A percentile compares a stretch with the other conserved stretches of the same genome.
Evolutionary conservation across 768 basidiomycete genomes (phyloP).

Genomic region (Lentinula detonsa): DNA sequence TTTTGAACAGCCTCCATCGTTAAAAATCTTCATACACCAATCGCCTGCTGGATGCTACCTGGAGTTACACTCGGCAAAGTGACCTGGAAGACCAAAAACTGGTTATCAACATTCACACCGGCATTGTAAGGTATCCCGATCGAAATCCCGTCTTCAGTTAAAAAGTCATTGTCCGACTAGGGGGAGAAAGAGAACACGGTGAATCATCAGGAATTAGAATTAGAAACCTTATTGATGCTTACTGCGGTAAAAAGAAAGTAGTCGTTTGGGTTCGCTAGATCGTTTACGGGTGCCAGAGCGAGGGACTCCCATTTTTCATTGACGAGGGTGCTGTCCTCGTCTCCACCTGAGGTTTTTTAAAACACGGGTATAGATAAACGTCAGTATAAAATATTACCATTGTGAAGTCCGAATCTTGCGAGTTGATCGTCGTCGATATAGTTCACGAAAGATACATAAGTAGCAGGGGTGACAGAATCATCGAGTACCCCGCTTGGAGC

Average conservation of each 20-base stretch:
- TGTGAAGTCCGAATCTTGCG: slow-evolving; percentile 57
- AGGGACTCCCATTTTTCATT: slow-evolving; percentile 66
- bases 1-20: too few relatives aligned
- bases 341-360: slow-evolving; percentile 28
- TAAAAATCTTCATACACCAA: slow-evolving; percentile 2
- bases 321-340: slow-evolving; percentile 47
- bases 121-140: slow-evolving; percentile 46
- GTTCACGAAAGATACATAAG: slow-evolving; percentile 51
- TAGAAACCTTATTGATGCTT: slow-evolving; percentile 11
- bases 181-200: background rate
- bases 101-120: slow-evolving; percentile 52
- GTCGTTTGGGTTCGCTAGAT: slow-evolving; percentile 49
- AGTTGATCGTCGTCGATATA: slow-evolving; percentile 48
- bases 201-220: too few relatives aligned
- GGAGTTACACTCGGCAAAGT: slow-evolving; percentile 37
- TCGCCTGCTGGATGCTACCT: slow-evolving; percentile 4
- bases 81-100: slow-evolving; percentile 56
- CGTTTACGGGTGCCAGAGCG: slow-evolving; percentile 48
- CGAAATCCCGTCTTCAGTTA: slow-evolving; percentile 47
- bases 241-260: slow-evolving; percentile 64
- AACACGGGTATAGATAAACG: too few relatives aligned
- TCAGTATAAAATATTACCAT: slow-evolving; percentile 28
- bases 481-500: slow-evolving; percentile 43
- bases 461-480: slow-evolving; percentile 41
- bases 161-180: slow-evolving; percentile 52